A percentile compares a stretch with the other conserved stretches of the same genome.
These are phyloP conservation scores for Pisolithus thermaeus DNA, from an alignment of 1,284 basidiomycete genomes.

Conservation along the genomic window DNA sequence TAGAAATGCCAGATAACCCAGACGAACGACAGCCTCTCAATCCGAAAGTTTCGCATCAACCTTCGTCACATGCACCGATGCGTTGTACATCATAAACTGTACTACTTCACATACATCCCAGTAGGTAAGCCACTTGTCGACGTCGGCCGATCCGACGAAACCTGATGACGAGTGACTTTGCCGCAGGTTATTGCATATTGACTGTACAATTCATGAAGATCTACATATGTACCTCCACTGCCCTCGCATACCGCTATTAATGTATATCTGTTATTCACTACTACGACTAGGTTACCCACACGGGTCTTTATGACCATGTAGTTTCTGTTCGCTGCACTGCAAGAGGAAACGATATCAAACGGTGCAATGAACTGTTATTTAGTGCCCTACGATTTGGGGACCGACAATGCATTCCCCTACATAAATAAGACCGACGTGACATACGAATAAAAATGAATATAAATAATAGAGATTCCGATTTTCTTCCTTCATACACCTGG, in stretches of 20 bases:
- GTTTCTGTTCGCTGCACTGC: too few relatives aligned
- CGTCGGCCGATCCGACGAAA: neutral
- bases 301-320: too few relatives aligned
- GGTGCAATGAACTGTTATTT: too few relatives aligned
- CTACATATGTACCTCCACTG: too few relatives aligned
- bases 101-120: neutral
- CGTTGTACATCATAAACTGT: neutral
- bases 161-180: too few relatives aligned
- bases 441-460: neutral
- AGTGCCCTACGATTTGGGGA: too few relatives aligned
- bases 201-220: too few relatives aligned
- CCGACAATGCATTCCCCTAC: neutral
- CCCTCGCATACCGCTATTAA: too few relatives aligned
- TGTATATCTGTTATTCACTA: too few relatives aligned
- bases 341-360: too few relatives aligned
- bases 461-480: neutral
- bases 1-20: constrained; percentile 1
- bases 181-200: too few relatives aligned
- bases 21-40: constrained; percentile 21
- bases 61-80: constrained; percentile 22
- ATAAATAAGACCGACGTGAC: neutral
- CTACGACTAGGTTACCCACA: too few relatives aligned
- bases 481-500: constrained; percentile 47
- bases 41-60: constrained; percentile 14
- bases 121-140: neutral